Conservation (phyloP, 805 yeast species). For the Limtongozyma cylindracea region DNA sequence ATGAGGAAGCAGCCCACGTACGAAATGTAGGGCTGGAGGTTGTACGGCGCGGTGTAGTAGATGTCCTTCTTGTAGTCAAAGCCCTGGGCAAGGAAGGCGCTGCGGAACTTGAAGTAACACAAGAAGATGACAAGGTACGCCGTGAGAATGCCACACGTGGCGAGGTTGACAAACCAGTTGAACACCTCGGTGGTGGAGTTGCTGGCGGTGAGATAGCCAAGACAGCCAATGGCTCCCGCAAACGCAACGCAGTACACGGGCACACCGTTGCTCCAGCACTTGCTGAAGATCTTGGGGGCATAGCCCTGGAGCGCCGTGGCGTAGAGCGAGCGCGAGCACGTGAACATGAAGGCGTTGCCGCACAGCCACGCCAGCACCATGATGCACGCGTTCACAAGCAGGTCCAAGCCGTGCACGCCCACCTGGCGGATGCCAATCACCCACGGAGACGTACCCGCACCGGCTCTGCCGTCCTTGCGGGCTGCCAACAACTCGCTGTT, state of each 20-base stretch:
- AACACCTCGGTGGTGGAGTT: conserved; percentile 35
- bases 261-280: conserved; percentile 41
- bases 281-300: conserved; percentile 41
- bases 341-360: conserved; percentile 11
- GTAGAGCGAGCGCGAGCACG: conserved; percentile 11
- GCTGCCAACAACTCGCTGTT: conserved; percentile 8
- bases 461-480: conserved; percentile 6
- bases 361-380: conserved; percentile 12
- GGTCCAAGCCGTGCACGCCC: conserved; percentile 11
- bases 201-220: too few species aligned
- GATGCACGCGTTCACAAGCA: conserved; percentile 9
- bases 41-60: conserved; percentile 3
- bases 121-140: conserved; percentile 30
- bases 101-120: conserved; percentile 19
- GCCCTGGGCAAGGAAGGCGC: conserved; percentile 9
- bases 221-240: conserved; percentile 1
- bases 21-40: too few species aligned
- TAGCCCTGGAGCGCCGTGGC: conserved; percentile 73
- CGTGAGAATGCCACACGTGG: conserved; percentile 39
- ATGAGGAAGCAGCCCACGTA: conserved; percentile 4
- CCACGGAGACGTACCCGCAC: conserved; percentile 15
- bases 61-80: conserved; percentile 6
- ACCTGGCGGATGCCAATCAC: conserved; percentile 11
- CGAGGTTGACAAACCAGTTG: conserved; percentile 44
- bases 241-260: conserved; percentile 30